Evolutionary conservation across 768 basidiomycete species (phyloP).

Genomic region (Aureoboletus auriporus): DNA sequence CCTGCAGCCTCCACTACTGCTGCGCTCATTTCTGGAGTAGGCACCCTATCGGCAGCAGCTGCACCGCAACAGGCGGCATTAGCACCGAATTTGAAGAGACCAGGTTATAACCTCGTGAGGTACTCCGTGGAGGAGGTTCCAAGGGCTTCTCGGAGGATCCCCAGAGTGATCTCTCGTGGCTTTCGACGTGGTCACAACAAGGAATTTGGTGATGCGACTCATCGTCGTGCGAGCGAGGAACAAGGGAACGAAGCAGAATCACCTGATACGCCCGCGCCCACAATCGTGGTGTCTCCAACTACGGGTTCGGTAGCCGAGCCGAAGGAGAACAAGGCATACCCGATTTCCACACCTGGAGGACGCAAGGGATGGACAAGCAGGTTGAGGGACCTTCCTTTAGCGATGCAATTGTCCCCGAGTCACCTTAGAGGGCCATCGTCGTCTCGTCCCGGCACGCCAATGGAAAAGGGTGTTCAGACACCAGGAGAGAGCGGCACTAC

Average conservation of each 20-base stretch:
- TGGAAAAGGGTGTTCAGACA: slow-evolving; percentile 3
- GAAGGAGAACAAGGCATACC: background rate
- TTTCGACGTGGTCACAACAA: slow-evolving; percentile 9
- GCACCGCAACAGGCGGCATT: slow-evolving; percentile 45
- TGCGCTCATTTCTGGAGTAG: slow-evolving; percentile 67
- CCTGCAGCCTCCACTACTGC: slow-evolving; percentile 33
- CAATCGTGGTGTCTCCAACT: slow-evolving; percentile 16
- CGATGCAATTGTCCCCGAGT: slow-evolving; percentile 11
- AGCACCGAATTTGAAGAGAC: slow-evolving; percentile 55
- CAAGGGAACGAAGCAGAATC: slow-evolving; percentile 9
- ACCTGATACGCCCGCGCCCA: slow-evolving; percentile 13
- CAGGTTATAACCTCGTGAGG: slow-evolving; percentile 66
- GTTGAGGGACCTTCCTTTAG: slow-evolving; percentile 38
- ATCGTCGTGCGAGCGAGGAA: background rate
- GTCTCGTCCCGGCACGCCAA: slow-evolving; percentile 8
- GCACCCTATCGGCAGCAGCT: slow-evolving; percentile 58
- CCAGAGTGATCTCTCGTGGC: background rate
- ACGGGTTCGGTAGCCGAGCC: background rate
- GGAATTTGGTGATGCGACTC: slow-evolving; percentile 8
- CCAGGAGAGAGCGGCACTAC: slow-evolving; percentile 14
- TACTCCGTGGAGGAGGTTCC: slow-evolving; percentile 28
- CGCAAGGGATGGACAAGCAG: slow-evolving; percentile 33
- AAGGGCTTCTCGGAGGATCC: background rate
- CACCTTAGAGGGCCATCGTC: slow-evolving; percentile 14
- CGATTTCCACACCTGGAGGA: slow-evolving; percentile 6